Percentiles rank a stretch among this genome's conserved stretches.
Evolutionary conservation across 164 flowering plant species (phyloP).

Genomic region (Malania oleifera): DNA sequence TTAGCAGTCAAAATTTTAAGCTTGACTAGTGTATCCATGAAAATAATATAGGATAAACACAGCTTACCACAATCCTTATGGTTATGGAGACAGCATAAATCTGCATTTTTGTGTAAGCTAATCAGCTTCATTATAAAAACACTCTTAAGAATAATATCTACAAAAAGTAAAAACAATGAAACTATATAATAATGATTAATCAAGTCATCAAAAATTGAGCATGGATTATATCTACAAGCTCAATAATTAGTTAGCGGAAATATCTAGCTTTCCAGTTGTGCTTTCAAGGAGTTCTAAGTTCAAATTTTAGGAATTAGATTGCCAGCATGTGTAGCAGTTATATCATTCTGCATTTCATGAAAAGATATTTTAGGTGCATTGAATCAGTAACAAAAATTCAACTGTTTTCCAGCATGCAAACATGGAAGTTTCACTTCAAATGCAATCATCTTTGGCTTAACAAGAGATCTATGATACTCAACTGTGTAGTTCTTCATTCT

Average conservation of each 20-base stretch:
- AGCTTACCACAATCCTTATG: conserved; percentile 85
- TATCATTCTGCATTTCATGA: too few relatives aligned
- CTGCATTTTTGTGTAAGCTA: conserved; percentile 37
- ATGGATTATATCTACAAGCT: too few relatives aligned
- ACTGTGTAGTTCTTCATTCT: conserved; percentile 93
- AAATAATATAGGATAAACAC: not conserved
- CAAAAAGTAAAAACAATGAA: not conserved
- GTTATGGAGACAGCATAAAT: conserved; percentile 93
- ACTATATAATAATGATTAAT: too few relatives aligned
- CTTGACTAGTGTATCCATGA: not conserved
- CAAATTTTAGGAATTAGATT: too few relatives aligned
- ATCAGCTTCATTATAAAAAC: conserved; percentile 9
- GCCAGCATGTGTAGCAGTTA: too few relatives aligned
- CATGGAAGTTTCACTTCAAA: not conserved
- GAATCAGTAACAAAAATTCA: not conserved
- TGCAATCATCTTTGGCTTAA: not conserved
- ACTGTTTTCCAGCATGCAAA: not conserved
- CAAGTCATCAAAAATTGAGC: too few relatives aligned
- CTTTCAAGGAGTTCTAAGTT: too few relatives aligned
- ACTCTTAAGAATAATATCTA: not conserved
- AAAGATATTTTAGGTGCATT: too few relatives aligned
- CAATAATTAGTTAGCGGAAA: too few relatives aligned
- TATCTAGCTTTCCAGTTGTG: too few relatives aligned
- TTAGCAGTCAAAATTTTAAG: not conserved
- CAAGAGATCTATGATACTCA: conserved; percentile 20